phyloP scores from a whole-genome alignment of 192 early-diverging fungal species.

The Podochytrium sp. region DNA sequence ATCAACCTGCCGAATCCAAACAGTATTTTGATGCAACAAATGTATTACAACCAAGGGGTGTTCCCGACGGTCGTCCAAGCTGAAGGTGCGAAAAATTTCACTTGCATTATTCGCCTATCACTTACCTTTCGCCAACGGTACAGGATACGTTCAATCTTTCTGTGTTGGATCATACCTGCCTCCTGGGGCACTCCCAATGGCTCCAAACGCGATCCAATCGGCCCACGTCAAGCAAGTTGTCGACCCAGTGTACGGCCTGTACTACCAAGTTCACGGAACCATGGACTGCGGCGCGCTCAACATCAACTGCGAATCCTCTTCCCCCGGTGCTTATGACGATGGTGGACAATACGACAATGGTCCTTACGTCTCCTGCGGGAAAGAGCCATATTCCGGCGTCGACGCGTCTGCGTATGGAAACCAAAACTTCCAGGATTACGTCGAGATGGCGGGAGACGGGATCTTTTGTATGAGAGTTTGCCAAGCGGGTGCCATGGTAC shows the following conservation, averaged over 20 bases:
- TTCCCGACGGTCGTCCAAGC: conserved; percentile 35
- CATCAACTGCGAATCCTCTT: conserved; percentile 30
- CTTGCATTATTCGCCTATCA: too few species aligned
- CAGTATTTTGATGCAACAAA: conserved; percentile 6
- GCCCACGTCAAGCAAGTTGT: conserved; percentile 28
- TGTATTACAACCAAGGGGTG: conserved; percentile 23
- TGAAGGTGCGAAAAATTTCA: too few species aligned
- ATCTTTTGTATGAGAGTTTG: conserved; percentile 41
- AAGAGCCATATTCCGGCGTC: conserved; percentile 42
- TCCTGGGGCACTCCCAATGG: conserved; percentile 27
- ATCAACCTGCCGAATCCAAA: conserved; percentile 41
- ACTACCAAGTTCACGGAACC: conserved; percentile 33
- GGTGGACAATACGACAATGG: conserved; percentile 39
- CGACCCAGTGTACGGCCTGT: conserved; percentile 1
- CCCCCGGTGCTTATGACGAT: conserved; percentile 34
- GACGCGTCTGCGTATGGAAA: conserved; percentile 17
- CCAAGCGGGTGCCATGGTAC: conserved; percentile 12
- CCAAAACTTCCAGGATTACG: conserved; percentile 26
- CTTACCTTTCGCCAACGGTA: too few species aligned
- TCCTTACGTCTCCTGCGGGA: conserved; percentile 35
- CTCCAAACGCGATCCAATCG: conserved; percentile 23
- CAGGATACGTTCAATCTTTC: conserved; percentile 37
- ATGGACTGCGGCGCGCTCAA: conserved; percentile 35
- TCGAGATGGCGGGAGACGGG: conserved; percentile 38
- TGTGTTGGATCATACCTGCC: conserved; percentile 38